A percentile compares a stretch with the other conserved stretches of the same genome.
Evolutionary conservation across 192 early-diverging fungal genomes (phyloP).

Genomic region (Backusella liffmaniae): DNA sequence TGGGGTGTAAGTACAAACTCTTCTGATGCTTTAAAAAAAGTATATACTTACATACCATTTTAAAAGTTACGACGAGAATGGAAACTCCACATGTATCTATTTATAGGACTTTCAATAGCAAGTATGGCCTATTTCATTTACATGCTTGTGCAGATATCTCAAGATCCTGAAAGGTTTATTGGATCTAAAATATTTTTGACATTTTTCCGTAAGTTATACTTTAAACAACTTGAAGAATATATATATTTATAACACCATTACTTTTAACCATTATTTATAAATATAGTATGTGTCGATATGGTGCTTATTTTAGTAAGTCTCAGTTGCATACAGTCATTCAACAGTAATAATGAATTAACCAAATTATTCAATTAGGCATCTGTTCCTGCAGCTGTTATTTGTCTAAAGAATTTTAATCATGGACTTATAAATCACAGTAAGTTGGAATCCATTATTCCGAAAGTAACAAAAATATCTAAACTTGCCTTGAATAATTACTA

Average conservation of each 20-base stretch:
- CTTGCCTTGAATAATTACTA: not conserved
- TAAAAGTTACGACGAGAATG: conserved; percentile 49
- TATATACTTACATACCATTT: not conserved
- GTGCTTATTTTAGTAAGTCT: conserved; percentile 42
- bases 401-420: conserved; percentile 66
- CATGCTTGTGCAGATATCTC: conserved; percentile 62
- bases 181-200: conserved; percentile 52
- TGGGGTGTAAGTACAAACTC: conserved; percentile 49
- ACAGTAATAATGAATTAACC: not conserved
- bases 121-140: conserved; percentile 72
- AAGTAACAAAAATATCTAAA: not conserved
- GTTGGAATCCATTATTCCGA: conserved; percentile 2
- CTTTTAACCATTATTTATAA: conserved; percentile 10
- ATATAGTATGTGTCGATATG: conserved; percentile 44
- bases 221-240: not conserved
- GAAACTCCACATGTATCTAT: conserved; percentile 56
- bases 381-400: conserved; percentile 53
- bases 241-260: not conserved
- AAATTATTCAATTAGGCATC: conserved; percentile 34
- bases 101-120: conserved; percentile 57
- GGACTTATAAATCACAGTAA: conserved; percentile 70
- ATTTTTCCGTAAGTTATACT: conserved; percentile 53
- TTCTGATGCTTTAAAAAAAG: not conserved
- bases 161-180: conserved; percentile 33
- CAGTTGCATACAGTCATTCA: conserved; percentile 1